Base-by-base conservation (phyloP, 208 protist species). In the Acanthamoeba culbertsoni region DNA sequence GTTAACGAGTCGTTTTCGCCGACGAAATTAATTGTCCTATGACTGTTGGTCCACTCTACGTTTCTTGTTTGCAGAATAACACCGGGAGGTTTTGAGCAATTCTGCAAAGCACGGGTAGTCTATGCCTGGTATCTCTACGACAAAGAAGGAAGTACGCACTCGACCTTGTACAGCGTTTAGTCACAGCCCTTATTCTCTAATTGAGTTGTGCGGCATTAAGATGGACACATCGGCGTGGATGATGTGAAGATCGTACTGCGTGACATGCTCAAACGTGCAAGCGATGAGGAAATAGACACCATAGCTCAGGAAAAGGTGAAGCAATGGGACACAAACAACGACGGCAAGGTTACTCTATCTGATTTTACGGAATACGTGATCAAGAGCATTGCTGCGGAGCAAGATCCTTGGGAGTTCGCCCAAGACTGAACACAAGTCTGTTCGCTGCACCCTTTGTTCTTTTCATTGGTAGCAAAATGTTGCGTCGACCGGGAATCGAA, bases 401-500 rank as follows among this genome's bases (percentile, higher is more conserved):
- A 86, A 33, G 75, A 86, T 37, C 75, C 75, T 5, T 86, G 75
- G 75, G 75, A 86, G 48, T 86, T 86, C 18, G 75, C 75, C 48
- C 42, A 51, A 28, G 75, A 86, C 31, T 86, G 35, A 86, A n/a
- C n/a, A n/a, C n/a, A n/a, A n/a, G n/a, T n/a, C n/a, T n/a, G n/a
- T n/a, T n/a, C n/a, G n/a, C n/a, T n/a, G n/a, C n/a, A n/a, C n/a
- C n/a, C n/a, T n/a, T n/a, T n/a, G n/a, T n/a, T n/a, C n/a, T 20
- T 62, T 62, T 62, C 26, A 62, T n/a, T n/a, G n/a, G n/a, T n/a
- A n/a, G n/a, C n/a, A n/a, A n/a, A n/a, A n/a, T n/a, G n/a, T n/a
- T 86, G 75, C 75, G 75, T 51, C 75, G 43, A 28, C 84, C 84
- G 84, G 84, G 84, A 91, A 68, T 91, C 84, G 84, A 91, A 91